These are phyloP conservation scores for Sanchytrium tribonematis DNA, from an alignment of 371 early-diverging fungal genomes.

Conservation along the genomic window DNA sequence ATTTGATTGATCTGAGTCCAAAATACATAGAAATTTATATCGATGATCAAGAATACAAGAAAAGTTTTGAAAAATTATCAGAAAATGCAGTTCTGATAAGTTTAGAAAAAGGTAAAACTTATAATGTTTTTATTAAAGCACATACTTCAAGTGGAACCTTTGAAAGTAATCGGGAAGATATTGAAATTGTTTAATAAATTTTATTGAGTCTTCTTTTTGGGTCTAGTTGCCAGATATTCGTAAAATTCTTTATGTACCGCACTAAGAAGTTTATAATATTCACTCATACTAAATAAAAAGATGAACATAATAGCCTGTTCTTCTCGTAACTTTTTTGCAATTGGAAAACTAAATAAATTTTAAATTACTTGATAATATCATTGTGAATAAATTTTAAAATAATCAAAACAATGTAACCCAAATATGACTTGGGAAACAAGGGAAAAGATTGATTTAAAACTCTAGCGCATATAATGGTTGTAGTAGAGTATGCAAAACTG, in stretches of 20 bases:
- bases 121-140: background rate
- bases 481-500: background rate
- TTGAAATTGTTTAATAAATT: background rate
- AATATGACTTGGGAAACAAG: background rate
- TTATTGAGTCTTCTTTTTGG: background rate
- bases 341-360: background rate
- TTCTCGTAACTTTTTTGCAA: background rate
- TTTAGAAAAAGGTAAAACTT: background rate
- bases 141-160: background rate
- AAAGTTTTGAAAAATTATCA: background rate
- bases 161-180: background rate
- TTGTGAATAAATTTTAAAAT: background rate
- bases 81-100: background rate
- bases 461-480: background rate
- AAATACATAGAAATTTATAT: background rate
- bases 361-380: background rate
- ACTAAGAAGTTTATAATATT: background rate
- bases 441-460: background rate
- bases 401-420: background rate
- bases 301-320: slow-evolving; percentile 1
- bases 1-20: background rate
- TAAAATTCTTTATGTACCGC: background rate
- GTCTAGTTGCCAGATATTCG: background rate
- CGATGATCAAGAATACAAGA: background rate
- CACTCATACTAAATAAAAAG: background rate